These are phyloP conservation scores for Chaetomium olivaceum DNA, from an alignment of 2,329 filamentous ascomycete species.

Conservation along the genomic window DNA sequence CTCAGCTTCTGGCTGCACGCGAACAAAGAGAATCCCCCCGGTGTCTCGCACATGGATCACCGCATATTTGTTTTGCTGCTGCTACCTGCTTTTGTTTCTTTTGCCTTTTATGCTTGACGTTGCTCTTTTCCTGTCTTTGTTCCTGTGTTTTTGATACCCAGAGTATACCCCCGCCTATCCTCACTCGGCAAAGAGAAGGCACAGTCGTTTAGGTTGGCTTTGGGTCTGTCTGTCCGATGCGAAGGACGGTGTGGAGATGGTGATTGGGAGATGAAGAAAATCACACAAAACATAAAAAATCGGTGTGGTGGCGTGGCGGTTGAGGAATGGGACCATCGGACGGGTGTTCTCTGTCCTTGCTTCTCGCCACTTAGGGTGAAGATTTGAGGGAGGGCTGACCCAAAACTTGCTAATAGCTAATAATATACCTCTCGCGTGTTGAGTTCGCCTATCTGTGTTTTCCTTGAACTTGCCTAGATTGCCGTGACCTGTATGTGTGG, in stretches of 20 bases:
- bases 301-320: constrained; percentile 2
- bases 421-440: constrained; percentile 39
- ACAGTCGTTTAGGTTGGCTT: constrained; percentile 31
- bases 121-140: constrained; percentile 33
- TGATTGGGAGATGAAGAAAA: constrained; percentile 17
- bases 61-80: constrained; percentile 11
- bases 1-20: constrained; percentile 20
- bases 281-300: constrained; percentile 21
- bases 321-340: constrained; percentile 18
- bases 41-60: constrained; percentile 5
- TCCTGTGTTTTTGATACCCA: constrained; percentile 41
- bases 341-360: constrained; percentile 17
- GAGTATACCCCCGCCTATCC: constrained; percentile 37
- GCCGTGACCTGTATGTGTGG: neutral
- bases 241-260: constrained; percentile 15
- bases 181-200: constrained; percentile 33
- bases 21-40: neutral
- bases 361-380: constrained; percentile 21
- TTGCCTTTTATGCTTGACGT: constrained; percentile 31
- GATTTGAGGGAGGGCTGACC: constrained; percentile 13
- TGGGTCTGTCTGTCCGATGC: constrained; percentile 26
- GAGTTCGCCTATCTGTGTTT: constrained; percentile 29
- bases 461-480: neutral
- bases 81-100: constrained; percentile 25
- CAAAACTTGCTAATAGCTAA: constrained; percentile 38